A percentile compares a stretch with the other conserved stretches of the same genome.
Conservation (phyloP, 75 land plant genomes). For the Sequoia sempervirens region DNA sequence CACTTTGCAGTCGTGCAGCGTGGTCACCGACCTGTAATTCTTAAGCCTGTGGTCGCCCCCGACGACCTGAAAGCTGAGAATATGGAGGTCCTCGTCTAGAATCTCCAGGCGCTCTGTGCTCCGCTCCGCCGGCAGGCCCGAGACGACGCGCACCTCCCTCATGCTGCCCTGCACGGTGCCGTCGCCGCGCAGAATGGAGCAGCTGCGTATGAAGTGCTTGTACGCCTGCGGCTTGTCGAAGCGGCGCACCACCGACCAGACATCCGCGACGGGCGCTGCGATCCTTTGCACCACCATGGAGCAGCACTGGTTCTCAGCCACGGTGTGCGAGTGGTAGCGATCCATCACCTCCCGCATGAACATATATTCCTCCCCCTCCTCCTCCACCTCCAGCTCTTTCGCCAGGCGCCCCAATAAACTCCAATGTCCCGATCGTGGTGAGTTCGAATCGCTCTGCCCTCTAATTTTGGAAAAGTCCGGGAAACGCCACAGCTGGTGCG, state of each 20-base stretch:
- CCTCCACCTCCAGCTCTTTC: not conserved
- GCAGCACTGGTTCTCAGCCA: conserved; percentile 48
- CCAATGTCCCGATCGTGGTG: not conserved
- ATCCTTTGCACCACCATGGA: conserved; percentile 44
- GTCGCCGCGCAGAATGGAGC: conserved; percentile 42
- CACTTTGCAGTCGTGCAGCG: conserved; percentile 26
- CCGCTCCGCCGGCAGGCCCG: conserved; percentile 65
- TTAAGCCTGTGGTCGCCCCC: conserved; percentile 68
- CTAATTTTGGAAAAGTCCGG: conserved; percentile 2
- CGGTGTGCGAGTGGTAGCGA: conserved; percentile 31
- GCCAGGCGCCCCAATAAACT: not conserved
- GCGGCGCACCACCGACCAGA: conserved; percentile 75
- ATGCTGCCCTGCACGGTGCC: conserved; percentile 45
- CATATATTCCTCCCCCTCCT: conserved; percentile 4
- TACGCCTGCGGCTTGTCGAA: conserved; percentile 74
- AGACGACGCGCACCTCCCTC: conserved; percentile 58
- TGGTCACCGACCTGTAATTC: conserved; percentile 58
- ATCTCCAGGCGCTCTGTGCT: conserved; percentile 73
- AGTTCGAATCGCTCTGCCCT: not conserved
- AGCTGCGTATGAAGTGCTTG: conserved; percentile 68
- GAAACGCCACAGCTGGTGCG: conserved; percentile 15
- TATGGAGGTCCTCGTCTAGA: conserved; percentile 64
- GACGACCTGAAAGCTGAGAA: conserved; percentile 59
- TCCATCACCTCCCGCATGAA: conserved; percentile 18
- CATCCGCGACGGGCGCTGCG: conserved; percentile 44